Evolutionary conservation across 371 early-diverging fungal species (phyloP).

Genomic region (Syncephalastrum sp.): DNA sequence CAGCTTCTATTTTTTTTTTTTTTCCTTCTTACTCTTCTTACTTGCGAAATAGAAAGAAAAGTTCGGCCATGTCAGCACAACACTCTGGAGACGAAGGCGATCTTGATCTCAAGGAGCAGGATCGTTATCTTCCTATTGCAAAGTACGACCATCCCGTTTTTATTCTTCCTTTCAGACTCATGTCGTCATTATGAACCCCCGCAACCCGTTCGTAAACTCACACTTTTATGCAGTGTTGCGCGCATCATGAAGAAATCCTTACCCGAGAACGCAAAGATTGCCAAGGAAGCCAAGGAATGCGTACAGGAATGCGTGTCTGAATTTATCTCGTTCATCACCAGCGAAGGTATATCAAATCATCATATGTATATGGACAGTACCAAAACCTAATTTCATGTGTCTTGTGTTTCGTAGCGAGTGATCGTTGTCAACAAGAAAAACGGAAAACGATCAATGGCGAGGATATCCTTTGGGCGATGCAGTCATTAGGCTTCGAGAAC

Average conservation of each 20-base stretch:
- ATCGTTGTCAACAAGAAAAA: constrained; percentile 94
- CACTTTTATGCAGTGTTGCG: constrained; percentile 83
- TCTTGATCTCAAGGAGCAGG: constrained; percentile 87
- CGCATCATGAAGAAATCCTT: constrained; percentile 99
- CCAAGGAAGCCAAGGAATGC: constrained; percentile 99
- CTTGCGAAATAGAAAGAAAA: neutral
- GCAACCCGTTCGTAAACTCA: neutral
- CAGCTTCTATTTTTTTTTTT: neutral
- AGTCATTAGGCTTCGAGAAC: constrained; percentile 97
- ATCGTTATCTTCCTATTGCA: constrained; percentile 93
- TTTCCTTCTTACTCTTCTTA: neutral
- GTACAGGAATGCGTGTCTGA: constrained; percentile 99
- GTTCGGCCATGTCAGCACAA: constrained; percentile 9
- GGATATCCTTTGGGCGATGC: constrained; percentile 99
- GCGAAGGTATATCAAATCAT: constrained; percentile 68
- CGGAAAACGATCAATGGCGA: constrained; percentile 99
- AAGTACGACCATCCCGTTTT: constrained; percentile 34
- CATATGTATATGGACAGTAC: no score
- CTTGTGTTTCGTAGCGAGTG: constrained; percentile 68
- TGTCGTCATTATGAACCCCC: constrained; percentile 1
- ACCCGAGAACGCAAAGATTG: constrained; percentile 98
- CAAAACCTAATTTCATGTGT: no score
- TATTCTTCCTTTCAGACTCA: neutral
- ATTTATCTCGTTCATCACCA: constrained; percentile 99
- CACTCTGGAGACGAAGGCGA: constrained; percentile 65